Evolutionary conservation across 1,284 basidiomycete genomes (phyloP).

Genomic region (Lentinus polychrous): DNA sequence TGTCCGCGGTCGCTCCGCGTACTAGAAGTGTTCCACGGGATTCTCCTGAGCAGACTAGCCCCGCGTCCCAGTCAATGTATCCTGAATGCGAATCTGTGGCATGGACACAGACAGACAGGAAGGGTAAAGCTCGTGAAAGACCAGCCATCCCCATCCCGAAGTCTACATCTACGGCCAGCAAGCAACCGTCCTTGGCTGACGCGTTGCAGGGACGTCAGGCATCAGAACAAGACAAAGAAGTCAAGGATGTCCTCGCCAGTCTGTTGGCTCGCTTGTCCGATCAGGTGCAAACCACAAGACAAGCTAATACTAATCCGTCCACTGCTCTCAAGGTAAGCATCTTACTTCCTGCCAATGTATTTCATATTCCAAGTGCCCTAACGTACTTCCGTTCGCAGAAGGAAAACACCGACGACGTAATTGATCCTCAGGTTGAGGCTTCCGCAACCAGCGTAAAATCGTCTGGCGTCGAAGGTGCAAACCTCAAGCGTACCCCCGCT

Average conservation of each 20-base stretch:
- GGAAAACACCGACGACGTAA: background rate
- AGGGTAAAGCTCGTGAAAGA: conserved; percentile 15
- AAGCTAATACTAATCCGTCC: conserved; percentile 5
- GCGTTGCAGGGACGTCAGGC: conserved; percentile 13
- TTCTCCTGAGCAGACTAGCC: background rate
- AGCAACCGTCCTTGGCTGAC: conserved; percentile 11
- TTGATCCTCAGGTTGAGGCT: background rate
- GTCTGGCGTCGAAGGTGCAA: conserved; percentile 6
- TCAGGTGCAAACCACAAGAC: background rate
- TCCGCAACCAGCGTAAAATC: background rate
- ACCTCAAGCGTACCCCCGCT: conserved; percentile 17
- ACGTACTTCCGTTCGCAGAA: background rate
- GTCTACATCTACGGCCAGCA: background rate
- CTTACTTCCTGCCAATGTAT: background rate
- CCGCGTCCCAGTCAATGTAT: background rate
- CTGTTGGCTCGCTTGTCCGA: conserved; percentile 15
- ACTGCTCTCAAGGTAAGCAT: conserved; percentile 3
- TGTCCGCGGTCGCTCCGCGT: background rate
- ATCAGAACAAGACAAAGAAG: conserved; percentile 11
- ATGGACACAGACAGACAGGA: conserved; percentile 8
- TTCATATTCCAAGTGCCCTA: background rate
- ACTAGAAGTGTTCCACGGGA: background rate
- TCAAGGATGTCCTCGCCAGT: conserved; percentile 11
- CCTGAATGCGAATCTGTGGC: background rate
- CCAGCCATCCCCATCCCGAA: conserved; percentile 8